Evolutionary conservation across 208 protist species (phyloP), one percentile per base, ranked within the genome.

Genomic region (Trypanosoma theileri): DNA sequence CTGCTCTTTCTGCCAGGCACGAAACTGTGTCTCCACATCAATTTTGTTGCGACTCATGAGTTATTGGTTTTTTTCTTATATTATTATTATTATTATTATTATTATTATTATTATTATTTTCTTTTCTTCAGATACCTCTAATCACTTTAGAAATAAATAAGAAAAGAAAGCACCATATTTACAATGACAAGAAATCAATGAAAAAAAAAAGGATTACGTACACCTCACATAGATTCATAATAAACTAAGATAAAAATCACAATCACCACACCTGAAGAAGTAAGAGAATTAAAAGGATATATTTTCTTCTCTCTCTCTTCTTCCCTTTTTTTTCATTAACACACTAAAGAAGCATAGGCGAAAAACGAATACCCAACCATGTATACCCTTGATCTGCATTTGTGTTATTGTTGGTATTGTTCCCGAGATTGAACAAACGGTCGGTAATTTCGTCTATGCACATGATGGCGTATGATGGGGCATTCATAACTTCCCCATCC

Each of bases 391-490:
- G 26, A 4, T 53, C 55, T 26, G 61, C 65, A 53, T 69, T 58
- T 42, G 19, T 58, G 2, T 67, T 16, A 14, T 61, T 44, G 1
- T 59, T 26, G 40, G 59, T 13, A 19, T 60, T 44, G 0, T 59
- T 26, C 35, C 35, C 19, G 35, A 78, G 28, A 35, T 75, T 69
- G 59, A 89, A 92, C 24, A 92, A 65, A 35, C 78, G 72, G 41
- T 88, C 86, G 14, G 80, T 85, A 52, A 92, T 80, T 46, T 89
- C 76, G 59, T 92, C 86, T 42, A 89, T 45, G 21, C 72, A 71
- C 51, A 85, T 67, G 54, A 92, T 71, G 54, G 73, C 78, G 64
- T 81, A 86, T 1, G 67, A 71, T 4, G 83, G 70, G 24, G 76
- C 75, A n/a, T 59, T 63, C 16, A 52, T 54, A 3, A 60, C 31